A percentile compares a stretch with the other conserved stretches of the same genome.
Evolutionary conservation across 148 eudicot species (phyloP).

Genomic region (Rhododendron simsii): DNA sequence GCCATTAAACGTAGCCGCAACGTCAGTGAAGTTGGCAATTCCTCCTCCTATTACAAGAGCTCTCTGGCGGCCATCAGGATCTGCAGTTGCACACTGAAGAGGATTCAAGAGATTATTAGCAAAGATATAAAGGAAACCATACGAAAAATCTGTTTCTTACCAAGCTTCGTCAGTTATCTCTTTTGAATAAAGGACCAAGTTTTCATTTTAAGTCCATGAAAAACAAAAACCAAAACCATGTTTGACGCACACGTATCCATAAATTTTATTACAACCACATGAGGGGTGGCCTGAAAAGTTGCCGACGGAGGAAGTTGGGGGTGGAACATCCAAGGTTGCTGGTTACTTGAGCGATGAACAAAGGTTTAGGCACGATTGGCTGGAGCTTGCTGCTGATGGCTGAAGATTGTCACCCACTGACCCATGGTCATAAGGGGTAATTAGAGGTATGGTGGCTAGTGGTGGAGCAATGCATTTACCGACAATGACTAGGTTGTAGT

Average conservation of each 20-base stretch:
- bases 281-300: neutral
- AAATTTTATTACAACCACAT: neutral
- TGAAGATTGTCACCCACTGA: neutral
- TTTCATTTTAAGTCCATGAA: neutral
- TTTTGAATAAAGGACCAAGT: neutral
- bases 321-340: neutral
- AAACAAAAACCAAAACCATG: neutral
- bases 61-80: constrained; percentile 83
- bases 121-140: neutral
- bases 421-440: neutral
- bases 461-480: neutral
- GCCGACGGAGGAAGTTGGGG: neutral
- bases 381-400: neutral
- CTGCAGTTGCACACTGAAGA: constrained; percentile 88
- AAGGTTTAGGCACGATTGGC: neutral
- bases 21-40: constrained; percentile 96
- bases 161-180: neutral
- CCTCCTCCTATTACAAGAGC: constrained; percentile 99
- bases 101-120: constrained; percentile 3
- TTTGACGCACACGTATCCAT: neutral
- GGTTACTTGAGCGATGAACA: neutral
- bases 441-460: neutral
- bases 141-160: neutral
- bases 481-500: neutral
- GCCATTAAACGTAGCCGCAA: constrained; percentile 89